A percentile compares a stretch with the other conserved stretches of the same genome.
phyloP scores from a whole-genome alignment of 2,329 filamentous ascomycete species.

The Fusarium virguliforme region DNA sequence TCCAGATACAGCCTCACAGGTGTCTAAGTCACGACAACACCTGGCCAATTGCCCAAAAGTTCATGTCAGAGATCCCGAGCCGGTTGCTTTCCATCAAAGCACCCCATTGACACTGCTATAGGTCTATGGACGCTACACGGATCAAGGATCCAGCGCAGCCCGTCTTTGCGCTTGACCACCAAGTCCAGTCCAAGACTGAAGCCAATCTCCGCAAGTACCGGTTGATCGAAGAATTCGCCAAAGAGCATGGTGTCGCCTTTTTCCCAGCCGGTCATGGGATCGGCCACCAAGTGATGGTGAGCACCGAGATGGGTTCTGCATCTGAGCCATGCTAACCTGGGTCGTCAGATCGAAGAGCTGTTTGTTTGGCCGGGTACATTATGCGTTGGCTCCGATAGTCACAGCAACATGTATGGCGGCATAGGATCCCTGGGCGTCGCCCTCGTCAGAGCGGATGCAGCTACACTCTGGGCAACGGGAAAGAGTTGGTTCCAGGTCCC shows the following conservation, averaged over 20 bases:
- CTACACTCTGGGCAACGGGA: conserved; percentile 86
- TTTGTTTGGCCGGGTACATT: conserved; percentile 86
- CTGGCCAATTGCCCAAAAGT: conserved; percentile 81
- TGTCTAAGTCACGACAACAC: conserved; percentile 92
- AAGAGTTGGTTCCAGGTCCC: conserved; percentile 85
- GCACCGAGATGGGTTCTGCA: not conserved
- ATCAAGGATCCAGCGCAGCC: conserved; percentile 82
- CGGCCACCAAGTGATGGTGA: conserved; percentile 83
- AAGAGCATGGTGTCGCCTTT: conserved; percentile 81
- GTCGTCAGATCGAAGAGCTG: conserved; percentile 66
- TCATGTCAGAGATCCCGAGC: conserved; percentile 65
- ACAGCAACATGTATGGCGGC: conserved; percentile 87
- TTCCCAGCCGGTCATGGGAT: conserved; percentile 85
- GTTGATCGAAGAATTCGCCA: conserved; percentile 86
- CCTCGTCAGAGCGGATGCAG: conserved; percentile 87
- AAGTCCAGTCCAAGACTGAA: conserved; percentile 83
- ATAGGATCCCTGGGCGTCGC: conserved; percentile 82
- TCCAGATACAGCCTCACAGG: conserved; percentile 77
- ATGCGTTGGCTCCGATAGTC: conserved; percentile 82
- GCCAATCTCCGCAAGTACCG: conserved; percentile 85
- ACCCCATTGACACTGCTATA: not conserved
- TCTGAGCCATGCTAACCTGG: conserved; percentile 15
- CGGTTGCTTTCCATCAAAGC: conserved; percentile 6
- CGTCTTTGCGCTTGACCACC: conserved; percentile 88
- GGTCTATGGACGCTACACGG: conserved; percentile 78